Base-by-base conservation (phyloP, 164 flowering plant genomes). In the Protea cynaroides region DNA sequence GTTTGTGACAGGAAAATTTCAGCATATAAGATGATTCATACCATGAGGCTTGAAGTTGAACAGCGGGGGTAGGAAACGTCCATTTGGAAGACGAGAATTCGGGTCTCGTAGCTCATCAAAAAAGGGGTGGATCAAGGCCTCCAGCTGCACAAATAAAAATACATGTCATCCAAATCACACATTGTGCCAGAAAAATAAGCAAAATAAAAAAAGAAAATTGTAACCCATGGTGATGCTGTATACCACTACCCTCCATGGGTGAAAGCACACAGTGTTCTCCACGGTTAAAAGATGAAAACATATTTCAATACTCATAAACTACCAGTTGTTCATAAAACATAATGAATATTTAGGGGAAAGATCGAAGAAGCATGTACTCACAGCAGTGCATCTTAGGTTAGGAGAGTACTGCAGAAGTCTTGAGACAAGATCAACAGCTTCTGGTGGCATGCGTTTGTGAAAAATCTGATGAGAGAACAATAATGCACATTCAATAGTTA, bases 71-170 rank as follows among this genome's bases (percentile, higher is more conserved):
- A 88, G 84, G 60, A 76, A 69, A 4, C 92, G 90, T 36, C 92
- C 92, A 61, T 83, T 86, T 40, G 92, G 95, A 25, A 88, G 72
- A 40, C 91, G 88, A 25, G 84, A 65, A 51, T 74, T 80, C 29
- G 88, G 88, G 49, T 88, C 92, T 21, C 96, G 87, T 2, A 89
- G 79, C 76, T 86, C 96, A 62, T 89, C 85, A 52, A 86, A 89
- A 69, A 86, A 89, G 15, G 96, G 86, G 74, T 86, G 92, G 62
- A 79, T 65, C 74, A 82, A 70, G 34, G 87, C 88, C 60, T 88
- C 96, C 68, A 83, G 37, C 96, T 88, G 86, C 74, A 80, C 9
- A 24, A 25, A 21, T 29, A 23, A 6, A 38, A 25, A 21, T n/a
- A 38, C 15, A 38, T 38, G 9, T 9, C 52, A 21, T 43, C 7